Percentiles rank a stretch among this genome's conserved stretches.
Evolutionary conservation across 345 rosid genomes (phyloP).

Genomic region (Hevea brasiliensis): DNA sequence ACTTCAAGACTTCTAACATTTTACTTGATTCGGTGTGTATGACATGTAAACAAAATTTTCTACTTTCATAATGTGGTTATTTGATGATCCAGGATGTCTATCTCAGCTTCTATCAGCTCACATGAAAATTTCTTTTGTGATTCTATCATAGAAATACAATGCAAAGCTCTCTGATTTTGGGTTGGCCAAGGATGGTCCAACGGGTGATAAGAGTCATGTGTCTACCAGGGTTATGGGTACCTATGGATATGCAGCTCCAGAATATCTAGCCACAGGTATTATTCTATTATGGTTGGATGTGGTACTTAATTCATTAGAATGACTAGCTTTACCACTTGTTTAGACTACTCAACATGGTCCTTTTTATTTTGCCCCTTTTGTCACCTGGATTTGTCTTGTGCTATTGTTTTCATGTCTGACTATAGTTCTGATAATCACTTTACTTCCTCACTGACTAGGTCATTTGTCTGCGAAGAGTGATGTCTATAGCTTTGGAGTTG

Average conservation of each 20-base stretch:
- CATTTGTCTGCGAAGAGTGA: slow-evolving; percentile 84
- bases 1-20: slow-evolving; percentile 92
- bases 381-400: too few relatives aligned
- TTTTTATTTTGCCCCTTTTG: background rate
- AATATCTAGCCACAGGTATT: slow-evolving; percentile 81
- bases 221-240: slow-evolving; percentile 95
- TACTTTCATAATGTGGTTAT: slow-evolving; percentile 2
- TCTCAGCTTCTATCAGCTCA: slow-evolving; percentile 3
- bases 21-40: slow-evolving; percentile 74
- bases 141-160: slow-evolving; percentile 59
- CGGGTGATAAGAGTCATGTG: slow-evolving; percentile 83
- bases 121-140: slow-evolving; percentile 8
- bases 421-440: background rate
- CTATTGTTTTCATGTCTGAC: background rate
- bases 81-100: background rate
- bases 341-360: background rate
- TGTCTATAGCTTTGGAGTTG: slow-evolving; percentile 93
- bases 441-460: slow-evolving; percentile 42
- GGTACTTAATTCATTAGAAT: background rate
- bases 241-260: slow-evolving; percentile 96
- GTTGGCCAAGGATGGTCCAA: slow-evolving; percentile 94
- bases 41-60: slow-evolving; percentile 9
- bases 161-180: slow-evolving; percentile 99
- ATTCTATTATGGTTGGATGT: background rate
- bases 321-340: too few relatives aligned